phyloP scores from a whole-genome alignment of 306 rosid genomes.

The Sphenostylis stenocarpa region DNA sequence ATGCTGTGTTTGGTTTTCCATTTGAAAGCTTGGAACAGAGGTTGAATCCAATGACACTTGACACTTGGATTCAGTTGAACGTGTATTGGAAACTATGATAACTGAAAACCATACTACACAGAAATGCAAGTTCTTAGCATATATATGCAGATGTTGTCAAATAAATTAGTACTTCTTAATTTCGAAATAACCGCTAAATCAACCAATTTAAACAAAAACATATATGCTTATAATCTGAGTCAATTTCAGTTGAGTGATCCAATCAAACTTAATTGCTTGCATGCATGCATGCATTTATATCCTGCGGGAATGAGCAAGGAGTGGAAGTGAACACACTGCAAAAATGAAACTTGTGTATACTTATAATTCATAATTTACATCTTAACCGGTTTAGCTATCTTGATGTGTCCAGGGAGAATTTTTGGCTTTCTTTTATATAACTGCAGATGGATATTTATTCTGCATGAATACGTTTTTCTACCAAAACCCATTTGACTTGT shows the following conservation, averaged over 20 bases:
- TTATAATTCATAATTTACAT: neutral
- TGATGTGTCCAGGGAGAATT: neutral
- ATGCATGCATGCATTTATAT: neutral
- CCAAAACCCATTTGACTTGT: neutral
- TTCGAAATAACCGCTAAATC: neutral
- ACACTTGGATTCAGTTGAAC: too few relatives aligned
- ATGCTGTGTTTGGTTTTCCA: neutral
- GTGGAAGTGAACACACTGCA: neutral
- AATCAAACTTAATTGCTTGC: neutral
- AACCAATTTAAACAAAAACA: neutral
- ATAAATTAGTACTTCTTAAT: neutral
- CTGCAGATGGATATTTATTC: neutral
- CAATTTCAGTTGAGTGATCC: neutral
- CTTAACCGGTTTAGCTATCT: neutral
- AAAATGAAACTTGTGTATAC: neutral
- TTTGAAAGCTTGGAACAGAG: too few relatives aligned
- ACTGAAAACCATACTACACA: too few relatives aligned
- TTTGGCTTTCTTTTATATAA: neutral
- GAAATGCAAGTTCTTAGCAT: neutral
- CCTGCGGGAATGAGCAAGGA: neutral
- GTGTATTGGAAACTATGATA: too few relatives aligned
- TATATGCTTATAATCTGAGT: neutral
- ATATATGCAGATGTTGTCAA: neutral
- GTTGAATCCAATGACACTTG: too few relatives aligned
- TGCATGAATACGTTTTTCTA: neutral